Percentiles rank a stretch among this genome's conserved stretches.
Evolutionary conservation across 2,329 filamentous ascomycete genomes (phyloP).

Genomic region (Nothopassalora personata): DNA sequence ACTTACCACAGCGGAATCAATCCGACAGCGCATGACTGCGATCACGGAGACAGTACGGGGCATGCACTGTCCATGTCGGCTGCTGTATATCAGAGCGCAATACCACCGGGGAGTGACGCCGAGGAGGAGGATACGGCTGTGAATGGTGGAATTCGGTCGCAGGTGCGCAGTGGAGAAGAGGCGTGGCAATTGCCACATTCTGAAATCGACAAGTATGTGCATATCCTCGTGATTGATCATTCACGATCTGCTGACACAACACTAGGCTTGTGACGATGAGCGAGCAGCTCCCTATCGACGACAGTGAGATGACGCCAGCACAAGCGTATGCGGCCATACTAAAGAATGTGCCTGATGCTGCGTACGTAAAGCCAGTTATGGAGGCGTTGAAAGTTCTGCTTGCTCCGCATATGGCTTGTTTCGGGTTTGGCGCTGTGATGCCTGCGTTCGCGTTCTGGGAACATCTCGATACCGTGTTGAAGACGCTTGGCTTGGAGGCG

Average conservation of each 20-base stretch:
- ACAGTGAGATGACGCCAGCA: slow-evolving; percentile 22
- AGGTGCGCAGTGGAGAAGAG: neutral
- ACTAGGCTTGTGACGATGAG: slow-evolving; percentile 20
- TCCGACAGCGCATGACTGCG: slow-evolving; percentile 3
- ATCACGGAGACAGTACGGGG: slow-evolving; percentile 5
- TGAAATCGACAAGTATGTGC: slow-evolving; percentile 24
- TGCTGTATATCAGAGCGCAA: slow-evolving; percentile 16
- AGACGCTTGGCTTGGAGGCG: neutral
- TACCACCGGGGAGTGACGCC: neutral
- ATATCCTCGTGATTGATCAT: neutral
- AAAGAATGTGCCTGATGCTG: slow-evolving; percentile 8
- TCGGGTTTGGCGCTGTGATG: slow-evolving; percentile 22
- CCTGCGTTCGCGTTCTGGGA: slow-evolving; percentile 11
- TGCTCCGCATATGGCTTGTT: slow-evolving; percentile 11
- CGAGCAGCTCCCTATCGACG: slow-evolving; percentile 17
- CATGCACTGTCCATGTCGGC: slow-evolving; percentile 20
- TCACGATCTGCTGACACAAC: neutral
- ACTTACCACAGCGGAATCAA: slow-evolving; percentile 17
- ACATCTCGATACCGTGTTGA: slow-evolving; percentile 8
- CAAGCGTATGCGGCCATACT: slow-evolving; percentile 21
- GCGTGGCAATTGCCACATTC: slow-evolving; percentile 24
- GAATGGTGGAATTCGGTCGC: neutral
- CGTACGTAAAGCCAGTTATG: slow-evolving; percentile 14
- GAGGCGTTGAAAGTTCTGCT: slow-evolving; percentile 18
- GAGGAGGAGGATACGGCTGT: neutral